A percentile compares a stretch with the other conserved stretches of the same genome.
Evolutionary conservation across 805 yeast genomes (phyloP).

Genomic region (Myxozyma kluyveri): DNA sequence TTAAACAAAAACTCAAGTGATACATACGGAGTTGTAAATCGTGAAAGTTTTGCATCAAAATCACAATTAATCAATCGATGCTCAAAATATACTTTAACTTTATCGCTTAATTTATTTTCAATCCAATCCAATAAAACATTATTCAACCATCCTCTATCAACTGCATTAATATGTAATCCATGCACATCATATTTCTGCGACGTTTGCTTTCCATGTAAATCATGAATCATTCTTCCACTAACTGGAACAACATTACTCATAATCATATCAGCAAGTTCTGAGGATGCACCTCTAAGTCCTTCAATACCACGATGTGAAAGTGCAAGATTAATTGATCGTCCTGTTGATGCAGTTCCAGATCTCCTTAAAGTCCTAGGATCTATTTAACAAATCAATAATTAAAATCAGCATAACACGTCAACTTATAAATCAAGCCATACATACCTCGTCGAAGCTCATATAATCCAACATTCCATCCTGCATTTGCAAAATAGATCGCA

Average conservation of each 20-base stretch:
- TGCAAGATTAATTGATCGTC: slow-evolving; percentile 73
- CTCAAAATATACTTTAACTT: slow-evolving; percentile 52
- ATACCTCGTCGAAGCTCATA: slow-evolving; percentile 75
- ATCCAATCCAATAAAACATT: slow-evolving; percentile 58
- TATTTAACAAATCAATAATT: background rate
- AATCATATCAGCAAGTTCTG: slow-evolving; percentile 54
- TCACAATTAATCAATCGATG: slow-evolving; percentile 53
- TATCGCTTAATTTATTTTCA: slow-evolving; percentile 40
- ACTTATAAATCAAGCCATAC: too few species aligned
- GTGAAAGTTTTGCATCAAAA: slow-evolving; percentile 33
- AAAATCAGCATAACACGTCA: background rate
- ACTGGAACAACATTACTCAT: slow-evolving; percentile 70
- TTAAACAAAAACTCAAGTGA: background rate
- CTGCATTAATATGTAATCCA: slow-evolving; percentile 82
- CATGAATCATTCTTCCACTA: slow-evolving; percentile 89
- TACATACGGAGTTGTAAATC: slow-evolving; percentile 28
- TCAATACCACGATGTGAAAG: slow-evolving; percentile 80
- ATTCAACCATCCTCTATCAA: slow-evolving; percentile 72
- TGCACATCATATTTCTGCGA: slow-evolving; percentile 74
- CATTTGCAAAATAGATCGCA: slow-evolving; percentile 71
- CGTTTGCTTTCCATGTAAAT: slow-evolving; percentile 56
- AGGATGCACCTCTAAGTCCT: slow-evolving; percentile 63
- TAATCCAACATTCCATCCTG: slow-evolving; percentile 69
- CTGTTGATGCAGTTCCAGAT: slow-evolving; percentile 20
- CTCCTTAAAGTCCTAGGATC: slow-evolving; percentile 15